Percentiles rank a stretch among this genome's conserved stretches.
Evolutionary conservation across 257 asterid species (phyloP).

Genomic region (Fraxinus anomala): DNA sequence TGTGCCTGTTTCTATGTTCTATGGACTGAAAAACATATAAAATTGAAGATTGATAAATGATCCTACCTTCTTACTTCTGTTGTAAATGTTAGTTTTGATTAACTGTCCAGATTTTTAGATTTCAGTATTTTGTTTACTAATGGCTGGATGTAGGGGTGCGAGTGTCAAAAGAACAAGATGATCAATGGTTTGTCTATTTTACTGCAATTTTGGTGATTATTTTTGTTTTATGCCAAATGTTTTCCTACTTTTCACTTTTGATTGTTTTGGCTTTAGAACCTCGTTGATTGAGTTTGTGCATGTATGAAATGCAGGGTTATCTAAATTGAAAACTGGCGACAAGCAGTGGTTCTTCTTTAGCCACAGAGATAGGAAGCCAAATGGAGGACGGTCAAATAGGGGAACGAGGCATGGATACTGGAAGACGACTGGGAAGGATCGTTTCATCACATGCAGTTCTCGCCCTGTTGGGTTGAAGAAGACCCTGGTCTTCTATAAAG

Average conservation of each 20-base stretch:
- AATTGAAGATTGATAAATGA: background rate
- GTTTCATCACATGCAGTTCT: constrained; percentile 56
- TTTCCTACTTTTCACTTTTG: background rate
- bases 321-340: constrained; percentile 82
- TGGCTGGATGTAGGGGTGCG: background rate
- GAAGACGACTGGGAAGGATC: constrained; percentile 95
- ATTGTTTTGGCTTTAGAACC: background rate
- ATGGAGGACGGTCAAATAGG: constrained; percentile 80
- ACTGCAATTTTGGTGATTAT: background rate
- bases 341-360: constrained; percentile 93
- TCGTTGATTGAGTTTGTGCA: constrained; percentile 19
- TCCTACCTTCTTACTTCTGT: background rate
- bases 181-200: background rate
- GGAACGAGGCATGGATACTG: constrained; percentile 81
- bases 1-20: background rate
- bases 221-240: background rate
- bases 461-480: constrained; percentile 83
- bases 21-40: background rate
- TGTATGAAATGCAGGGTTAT: constrained; percentile 58
- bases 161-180: background rate
- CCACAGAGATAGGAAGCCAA: constrained; percentile 82
- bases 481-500: constrained; percentile 81
- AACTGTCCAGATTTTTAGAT: background rate
- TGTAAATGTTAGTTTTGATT: background rate
- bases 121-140: background rate